phyloP scores from a whole-genome alignment of 164 flowering plant species.

The Sextonia rubra region DNA sequence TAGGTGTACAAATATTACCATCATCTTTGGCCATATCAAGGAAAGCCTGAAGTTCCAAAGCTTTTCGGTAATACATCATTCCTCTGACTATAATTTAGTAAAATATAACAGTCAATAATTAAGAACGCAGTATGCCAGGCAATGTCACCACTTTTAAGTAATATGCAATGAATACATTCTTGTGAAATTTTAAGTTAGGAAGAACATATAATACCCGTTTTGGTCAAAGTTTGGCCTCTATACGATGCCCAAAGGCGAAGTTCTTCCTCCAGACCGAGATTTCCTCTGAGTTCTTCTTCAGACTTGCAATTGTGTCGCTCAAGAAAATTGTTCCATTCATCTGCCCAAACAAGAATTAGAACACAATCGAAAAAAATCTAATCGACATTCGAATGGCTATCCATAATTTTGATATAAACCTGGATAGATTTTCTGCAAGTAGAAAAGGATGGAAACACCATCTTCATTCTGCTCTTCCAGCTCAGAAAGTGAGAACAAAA shows the following conservation, averaged over 20 bases:
- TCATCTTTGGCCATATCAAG: conserved; percentile 94
- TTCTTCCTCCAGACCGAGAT: conserved; percentile 57
- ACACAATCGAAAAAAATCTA: background rate
- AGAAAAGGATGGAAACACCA: conserved; percentile 92
- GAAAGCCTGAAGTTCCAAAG: conserved; percentile 96
- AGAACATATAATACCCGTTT: conserved; percentile 51
- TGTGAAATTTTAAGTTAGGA: background rate
- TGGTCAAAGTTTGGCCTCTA: conserved; percentile 89
- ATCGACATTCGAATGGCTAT: background rate
- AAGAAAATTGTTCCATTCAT: conserved; percentile 93
- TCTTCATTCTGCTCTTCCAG: conserved; percentile 81
- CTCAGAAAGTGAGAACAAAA: conserved; percentile 70
- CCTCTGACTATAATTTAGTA: conserved; percentile 66
- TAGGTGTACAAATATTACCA: conserved; percentile 36
- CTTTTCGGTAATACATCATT: conserved; percentile 97
- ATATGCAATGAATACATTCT: background rate
- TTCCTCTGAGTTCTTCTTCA: conserved; percentile 59
- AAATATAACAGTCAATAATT: background rate
- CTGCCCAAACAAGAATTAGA: conserved; percentile 26
- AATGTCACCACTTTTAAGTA: background rate
- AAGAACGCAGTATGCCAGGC: background rate
- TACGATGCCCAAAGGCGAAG: conserved; percentile 96
- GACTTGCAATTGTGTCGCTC: conserved; percentile 50
- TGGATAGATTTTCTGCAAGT: conserved; percentile 94
- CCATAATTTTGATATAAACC: conserved; percentile 33